phyloP scores from a whole-genome alignment of 2,329 filamentous ascomycete genomes.

The Scolecobasidium constrictum region DNA sequence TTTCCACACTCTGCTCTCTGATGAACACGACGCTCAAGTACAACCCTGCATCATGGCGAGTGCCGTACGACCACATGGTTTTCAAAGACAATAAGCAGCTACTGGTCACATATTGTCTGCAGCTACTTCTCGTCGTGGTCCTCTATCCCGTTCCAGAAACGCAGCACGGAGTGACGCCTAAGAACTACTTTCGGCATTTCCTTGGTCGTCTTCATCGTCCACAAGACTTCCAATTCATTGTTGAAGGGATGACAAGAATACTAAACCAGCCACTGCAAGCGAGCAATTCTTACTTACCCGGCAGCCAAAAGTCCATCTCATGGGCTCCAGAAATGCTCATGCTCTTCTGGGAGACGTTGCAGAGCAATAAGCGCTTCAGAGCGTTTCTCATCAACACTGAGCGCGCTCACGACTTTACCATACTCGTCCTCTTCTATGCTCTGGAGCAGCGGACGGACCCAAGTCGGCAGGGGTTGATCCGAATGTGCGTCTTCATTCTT shows the following conservation, averaged over 20 bases:
- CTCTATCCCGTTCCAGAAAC: slow-evolving; percentile 82
- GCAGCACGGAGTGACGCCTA: slow-evolving; percentile 51
- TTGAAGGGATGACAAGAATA: slow-evolving; percentile 87
- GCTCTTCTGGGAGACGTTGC: slow-evolving; percentile 92
- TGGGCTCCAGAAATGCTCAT: slow-evolving; percentile 95
- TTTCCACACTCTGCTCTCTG: slow-evolving; percentile 83
- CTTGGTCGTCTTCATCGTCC: slow-evolving; percentile 81
- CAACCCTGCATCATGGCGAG: slow-evolving; percentile 85
- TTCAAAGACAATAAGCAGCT: slow-evolving; percentile 86
- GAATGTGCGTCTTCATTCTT: slow-evolving; percentile 95
- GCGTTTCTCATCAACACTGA: slow-evolving; percentile 96
- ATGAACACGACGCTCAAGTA: slow-evolving; percentile 94
- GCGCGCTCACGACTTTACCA: slow-evolving; percentile 82
- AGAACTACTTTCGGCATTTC: slow-evolving; percentile 92
- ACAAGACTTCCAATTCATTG: slow-evolving; percentile 95
- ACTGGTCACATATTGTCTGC: slow-evolving; percentile 82
- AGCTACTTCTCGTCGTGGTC: slow-evolving; percentile 75
- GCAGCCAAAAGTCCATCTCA: slow-evolving; percentile 66
- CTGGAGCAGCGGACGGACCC: slow-evolving; percentile 79
- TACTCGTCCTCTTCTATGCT: slow-evolving; percentile 84
- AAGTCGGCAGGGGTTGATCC: slow-evolving; percentile 80
- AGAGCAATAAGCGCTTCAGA: slow-evolving; percentile 95
- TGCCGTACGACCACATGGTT: slow-evolving; percentile 86
- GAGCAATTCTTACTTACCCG: slow-evolving; percentile 78
- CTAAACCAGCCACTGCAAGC: slow-evolving; percentile 87